Evolutionary conservation across 2,329 filamentous ascomycete species (phyloP), one percentile per base, ranked within the genome.

Genomic region (Aspergillus floridensis): DNA sequence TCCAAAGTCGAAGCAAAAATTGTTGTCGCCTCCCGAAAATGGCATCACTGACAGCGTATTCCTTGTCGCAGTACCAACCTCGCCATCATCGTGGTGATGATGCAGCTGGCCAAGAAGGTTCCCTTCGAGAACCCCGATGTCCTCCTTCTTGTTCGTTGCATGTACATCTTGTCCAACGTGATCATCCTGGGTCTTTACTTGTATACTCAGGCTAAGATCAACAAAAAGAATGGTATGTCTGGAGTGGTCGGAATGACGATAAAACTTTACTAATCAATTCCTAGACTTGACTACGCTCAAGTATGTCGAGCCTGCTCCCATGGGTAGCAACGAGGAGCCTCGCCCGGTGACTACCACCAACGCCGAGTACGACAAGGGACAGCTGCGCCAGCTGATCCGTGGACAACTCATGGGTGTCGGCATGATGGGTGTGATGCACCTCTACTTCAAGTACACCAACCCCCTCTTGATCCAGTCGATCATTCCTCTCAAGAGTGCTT

Each of bases 371-470:
- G 95, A 99, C 79, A 83, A 87, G 71, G 81, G 85, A 70, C 93
- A 98, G 82, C 85, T 98, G 74, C 90, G 90, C 80, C 82, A 86
- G 65, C 84, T 92, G 66, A 91, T 93, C 85, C 95, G 95, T 79
- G 86, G 88, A 65, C 93, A 98, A 82, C 81, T 96, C 72, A 98
- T 96, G 91, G 95, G 95, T 61, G 84, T 99, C 60, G 93, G 86
- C 77, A 99, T 99, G 93, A 98, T 99, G 93, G 87, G 80, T 63
- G 91, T 97, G 74, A 98, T 99, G 93, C 95, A 99, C 82, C 68
- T 99, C 63, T 99, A 98, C 88, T 90, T 99, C 85, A 93, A 97
- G 79, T 99, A 98, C 88, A 98, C 93, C 82, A 99, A 98, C 87
- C 95, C 95, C 47, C 90, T 99, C 54, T 83, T 97, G 72, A 96